Conservation (phyloP, 2,329 filamentous ascomycete species). For the Colletotrichum orchidophilum region DNA sequence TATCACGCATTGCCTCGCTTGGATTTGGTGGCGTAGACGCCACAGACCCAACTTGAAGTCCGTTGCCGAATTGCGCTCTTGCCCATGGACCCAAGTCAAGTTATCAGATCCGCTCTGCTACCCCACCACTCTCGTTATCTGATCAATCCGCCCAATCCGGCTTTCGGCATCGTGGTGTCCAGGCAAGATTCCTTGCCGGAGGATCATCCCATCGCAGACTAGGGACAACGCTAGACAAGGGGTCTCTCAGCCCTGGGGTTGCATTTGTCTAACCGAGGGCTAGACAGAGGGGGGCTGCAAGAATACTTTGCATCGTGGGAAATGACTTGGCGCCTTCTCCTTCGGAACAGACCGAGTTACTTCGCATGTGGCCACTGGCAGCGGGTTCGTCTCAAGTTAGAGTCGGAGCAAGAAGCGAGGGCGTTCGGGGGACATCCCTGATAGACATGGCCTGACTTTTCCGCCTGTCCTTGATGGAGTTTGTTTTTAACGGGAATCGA, state of each 20-base stretch:
- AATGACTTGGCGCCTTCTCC: slow-evolving; percentile 18
- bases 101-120: slow-evolving; percentile 24
- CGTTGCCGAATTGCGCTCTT: not conserved
- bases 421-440: not conserved
- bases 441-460: not conserved
- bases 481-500: not conserved
- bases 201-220: slow-evolving; percentile 2
- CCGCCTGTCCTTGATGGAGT: not conserved
- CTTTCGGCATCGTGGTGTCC: not conserved
- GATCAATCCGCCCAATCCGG: slow-evolving; percentile 14
- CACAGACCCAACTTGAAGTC: not conserved
- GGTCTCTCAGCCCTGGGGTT: not conserved
- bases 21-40: not conserved
- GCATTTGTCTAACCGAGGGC: slow-evolving; percentile 19
- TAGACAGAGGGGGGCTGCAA: not conserved
- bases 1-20: not conserved
- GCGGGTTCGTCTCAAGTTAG: not conserved
- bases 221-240: slow-evolving; percentile 12
- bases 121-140: slow-evolving; percentile 19
- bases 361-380: slow-evolving; percentile 15
- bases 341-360: not conserved
- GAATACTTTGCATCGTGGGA: slow-evolving; percentile 14
- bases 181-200: slow-evolving; percentile 9
- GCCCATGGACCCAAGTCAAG: slow-evolving; percentile 1
- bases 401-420: not conserved